Evolutionary conservation across 139 green algal species (phyloP).

Genomic region (Chlorella sp.): DNA sequence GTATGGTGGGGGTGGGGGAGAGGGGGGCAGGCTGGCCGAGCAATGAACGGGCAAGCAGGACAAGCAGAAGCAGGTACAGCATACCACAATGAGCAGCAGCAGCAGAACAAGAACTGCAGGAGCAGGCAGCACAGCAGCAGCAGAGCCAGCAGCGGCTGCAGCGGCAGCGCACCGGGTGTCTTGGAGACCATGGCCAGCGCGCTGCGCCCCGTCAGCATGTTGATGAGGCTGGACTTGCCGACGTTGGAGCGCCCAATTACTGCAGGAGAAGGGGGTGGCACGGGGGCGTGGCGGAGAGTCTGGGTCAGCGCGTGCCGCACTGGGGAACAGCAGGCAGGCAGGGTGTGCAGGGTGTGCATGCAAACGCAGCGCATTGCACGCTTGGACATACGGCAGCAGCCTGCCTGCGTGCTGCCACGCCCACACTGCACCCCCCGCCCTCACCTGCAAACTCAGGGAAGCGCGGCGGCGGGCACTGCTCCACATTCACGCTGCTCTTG

Average conservation of each 20-base stretch:
- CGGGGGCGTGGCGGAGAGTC: no score
- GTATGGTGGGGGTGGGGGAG: no score
- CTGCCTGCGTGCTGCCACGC: background rate
- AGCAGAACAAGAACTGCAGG: background rate
- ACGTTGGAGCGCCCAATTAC: slow-evolving; percentile 97
- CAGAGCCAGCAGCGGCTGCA: background rate
- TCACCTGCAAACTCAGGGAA: slow-evolving; percentile 86
- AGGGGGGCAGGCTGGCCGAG: no score
- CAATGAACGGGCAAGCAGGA: no score
- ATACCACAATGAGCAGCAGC: no score
- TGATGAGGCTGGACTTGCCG: slow-evolving; percentile 98
- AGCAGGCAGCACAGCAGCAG: background rate
- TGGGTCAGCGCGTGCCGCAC: background rate
- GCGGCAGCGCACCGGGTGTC: slow-evolving; percentile 77
- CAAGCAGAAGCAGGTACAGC: no score
- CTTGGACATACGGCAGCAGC: no score
- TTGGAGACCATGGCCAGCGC: slow-evolving; percentile 93
- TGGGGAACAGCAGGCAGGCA: no score
- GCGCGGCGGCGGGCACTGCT: slow-evolving; percentile 72
- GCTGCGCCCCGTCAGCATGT: slow-evolving; percentile 86
- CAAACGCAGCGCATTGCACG: no score
- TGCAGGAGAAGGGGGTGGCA: slow-evolving; percentile 11
- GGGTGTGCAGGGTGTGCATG: no score
- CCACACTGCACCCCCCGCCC: background rate
- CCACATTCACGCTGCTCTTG: slow-evolving; percentile 72